Conservation (phyloP, 1,284 basidiomycete genomes). For the Athelia sp. region DNA sequence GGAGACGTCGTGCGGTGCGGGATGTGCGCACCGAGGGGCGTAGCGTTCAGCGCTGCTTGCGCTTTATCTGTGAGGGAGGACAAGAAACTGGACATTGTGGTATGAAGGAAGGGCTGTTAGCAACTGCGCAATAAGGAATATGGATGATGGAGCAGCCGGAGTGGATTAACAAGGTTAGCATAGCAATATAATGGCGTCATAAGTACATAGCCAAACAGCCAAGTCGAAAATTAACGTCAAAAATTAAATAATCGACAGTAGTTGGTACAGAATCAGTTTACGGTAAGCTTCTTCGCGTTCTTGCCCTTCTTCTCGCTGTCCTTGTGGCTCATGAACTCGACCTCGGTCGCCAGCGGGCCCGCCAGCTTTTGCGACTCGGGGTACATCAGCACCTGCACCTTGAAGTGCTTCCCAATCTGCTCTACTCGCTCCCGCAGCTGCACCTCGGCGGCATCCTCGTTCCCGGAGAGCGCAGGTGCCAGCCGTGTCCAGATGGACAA, state of each 20-base stretch:
- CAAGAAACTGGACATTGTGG: slow-evolving; percentile 55
- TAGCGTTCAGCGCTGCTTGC: slow-evolving; percentile 57
- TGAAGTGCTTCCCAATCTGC: slow-evolving; percentile 75
- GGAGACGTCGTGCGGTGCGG: slow-evolving; percentile 33
- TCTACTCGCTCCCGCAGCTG: slow-evolving; percentile 69
- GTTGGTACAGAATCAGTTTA: slow-evolving; percentile 37
- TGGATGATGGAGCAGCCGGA: no score
- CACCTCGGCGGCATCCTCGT: slow-evolving; percentile 41
- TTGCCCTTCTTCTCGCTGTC: slow-evolving; percentile 96
- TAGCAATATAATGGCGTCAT: neutral
- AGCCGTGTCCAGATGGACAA: slow-evolving; percentile 95
- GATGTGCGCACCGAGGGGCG: slow-evolving; percentile 49
- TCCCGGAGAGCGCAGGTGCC: slow-evolving; percentile 44
- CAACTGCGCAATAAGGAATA: no score
- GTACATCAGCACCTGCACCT: slow-evolving; percentile 85
- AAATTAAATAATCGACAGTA: slow-evolving; percentile 15
- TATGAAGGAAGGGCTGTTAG: neutral
- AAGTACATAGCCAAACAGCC: neutral
- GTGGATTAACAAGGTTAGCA: no score
- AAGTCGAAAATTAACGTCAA: slow-evolving; percentile 3
- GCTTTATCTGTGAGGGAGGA: slow-evolving; percentile 69
- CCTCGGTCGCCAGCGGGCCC: slow-evolving; percentile 85
- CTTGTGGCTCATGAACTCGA: slow-evolving; percentile 92
- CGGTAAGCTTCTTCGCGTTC: slow-evolving; percentile 71
- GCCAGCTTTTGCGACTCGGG: slow-evolving; percentile 68